These are phyloP conservation scores for Schizosaccharomyces octosporus DNA, from an alignment of 805 yeast genomes.

Conservation along the genomic window DNA sequence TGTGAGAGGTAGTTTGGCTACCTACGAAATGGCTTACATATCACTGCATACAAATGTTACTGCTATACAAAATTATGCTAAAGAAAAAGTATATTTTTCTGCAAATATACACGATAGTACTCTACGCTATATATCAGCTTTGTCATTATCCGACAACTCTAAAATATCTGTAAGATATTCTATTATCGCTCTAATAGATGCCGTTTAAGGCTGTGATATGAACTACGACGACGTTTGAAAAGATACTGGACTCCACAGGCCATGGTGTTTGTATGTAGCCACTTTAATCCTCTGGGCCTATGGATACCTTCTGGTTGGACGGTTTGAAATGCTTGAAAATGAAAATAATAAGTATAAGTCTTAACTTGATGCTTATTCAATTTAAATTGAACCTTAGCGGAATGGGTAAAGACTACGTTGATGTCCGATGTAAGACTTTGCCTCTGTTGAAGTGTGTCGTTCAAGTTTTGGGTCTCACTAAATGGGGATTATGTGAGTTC, in stretches of 20 bases:
- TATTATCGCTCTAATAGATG: not conserved
- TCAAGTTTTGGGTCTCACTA: not conserved
- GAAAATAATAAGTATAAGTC: not conserved
- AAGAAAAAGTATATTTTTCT: not conserved
- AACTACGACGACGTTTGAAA: not conserved
- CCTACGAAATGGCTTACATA: conserved; percentile 10
- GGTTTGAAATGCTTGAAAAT: not conserved
- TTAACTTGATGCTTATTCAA: not conserved
- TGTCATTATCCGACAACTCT: not conserved
- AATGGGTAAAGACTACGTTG: not conserved
- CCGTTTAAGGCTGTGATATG: not conserved
- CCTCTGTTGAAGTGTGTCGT: not conserved
- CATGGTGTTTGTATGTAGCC: not conserved
- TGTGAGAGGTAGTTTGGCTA: conserved; percentile 9
- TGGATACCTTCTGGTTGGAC: not conserved
- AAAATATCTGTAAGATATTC: not conserved
- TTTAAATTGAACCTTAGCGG: not conserved
- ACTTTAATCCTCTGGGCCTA: not conserved
- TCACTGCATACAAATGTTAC: conserved; percentile 7
- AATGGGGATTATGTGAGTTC: not conserved
- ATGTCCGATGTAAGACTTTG: not conserved
- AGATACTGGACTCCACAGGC: not conserved
- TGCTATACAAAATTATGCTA: conserved; percentile 5
- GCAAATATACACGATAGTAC: not conserved
- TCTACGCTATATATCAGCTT: not conserved